Percentiles rank a stretch among this genome's conserved stretches.
Conservation (phyloP, 768 basidiomycete species). For the Boletus vermiculosoides region DNA sequence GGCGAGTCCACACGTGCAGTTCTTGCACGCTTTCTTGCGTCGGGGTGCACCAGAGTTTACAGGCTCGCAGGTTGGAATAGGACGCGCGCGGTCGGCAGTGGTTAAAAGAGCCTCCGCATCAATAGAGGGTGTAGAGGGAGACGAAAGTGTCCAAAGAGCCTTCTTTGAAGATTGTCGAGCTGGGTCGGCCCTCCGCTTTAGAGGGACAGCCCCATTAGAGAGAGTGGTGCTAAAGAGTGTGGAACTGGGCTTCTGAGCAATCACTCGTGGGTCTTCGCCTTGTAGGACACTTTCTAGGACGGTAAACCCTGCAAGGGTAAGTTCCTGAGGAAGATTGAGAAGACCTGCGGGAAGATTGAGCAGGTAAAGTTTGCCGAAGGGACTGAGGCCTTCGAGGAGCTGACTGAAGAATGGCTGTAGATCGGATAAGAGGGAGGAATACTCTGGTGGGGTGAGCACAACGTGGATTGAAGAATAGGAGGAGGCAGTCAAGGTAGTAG, state of each 20-base stretch:
- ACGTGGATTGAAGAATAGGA: constrained; percentile 67
- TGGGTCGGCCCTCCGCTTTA: constrained; percentile 51
- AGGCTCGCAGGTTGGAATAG: constrained; percentile 76
- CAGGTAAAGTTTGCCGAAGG: constrained; percentile 69
- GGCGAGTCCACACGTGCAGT: constrained; percentile 93
- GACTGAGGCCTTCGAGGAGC: constrained; percentile 56
- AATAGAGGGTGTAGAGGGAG: constrained; percentile 69
- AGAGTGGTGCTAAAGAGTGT: neutral
- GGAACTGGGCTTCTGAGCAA: constrained; percentile 70
- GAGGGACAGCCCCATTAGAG: constrained; percentile 38
- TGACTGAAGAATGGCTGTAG: constrained; percentile 57
- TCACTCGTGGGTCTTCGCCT: constrained; percentile 43
- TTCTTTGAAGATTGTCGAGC: constrained; percentile 76
- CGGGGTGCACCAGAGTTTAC: constrained; percentile 48
- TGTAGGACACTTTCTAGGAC: constrained; percentile 43
- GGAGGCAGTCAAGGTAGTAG: constrained; percentile 51
- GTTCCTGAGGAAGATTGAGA: constrained; percentile 50
- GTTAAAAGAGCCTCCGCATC: constrained; percentile 85
- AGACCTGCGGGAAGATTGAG: constrained; percentile 49
- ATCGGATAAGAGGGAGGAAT: constrained; percentile 52
- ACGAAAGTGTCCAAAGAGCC: constrained; percentile 80
- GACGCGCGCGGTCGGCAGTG: constrained; percentile 75
- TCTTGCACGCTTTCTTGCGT: constrained; percentile 92
- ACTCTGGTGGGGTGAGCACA: constrained; percentile 62
- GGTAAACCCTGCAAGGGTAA: constrained; percentile 65